Conservation (phyloP, 2,329 filamentous ascomycete species). For the Cladophialophora exuberans region DNA sequence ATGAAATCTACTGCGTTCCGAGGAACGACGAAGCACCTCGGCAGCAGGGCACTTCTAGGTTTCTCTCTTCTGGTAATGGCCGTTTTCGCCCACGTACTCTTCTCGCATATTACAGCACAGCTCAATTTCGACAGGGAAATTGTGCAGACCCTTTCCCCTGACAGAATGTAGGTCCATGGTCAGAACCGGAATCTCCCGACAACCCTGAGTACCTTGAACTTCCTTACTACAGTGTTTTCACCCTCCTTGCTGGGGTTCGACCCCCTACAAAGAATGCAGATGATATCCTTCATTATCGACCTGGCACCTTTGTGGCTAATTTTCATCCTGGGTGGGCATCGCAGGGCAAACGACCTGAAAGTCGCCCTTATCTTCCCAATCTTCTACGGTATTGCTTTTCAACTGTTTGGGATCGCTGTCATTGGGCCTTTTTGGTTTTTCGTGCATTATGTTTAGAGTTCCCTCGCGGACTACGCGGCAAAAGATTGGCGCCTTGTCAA, state of each 20-base stretch:
- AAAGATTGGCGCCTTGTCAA: constrained; percentile 40
- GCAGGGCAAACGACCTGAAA: constrained; percentile 37
- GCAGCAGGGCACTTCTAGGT: constrained; percentile 12
- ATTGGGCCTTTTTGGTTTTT: constrained; percentile 43
- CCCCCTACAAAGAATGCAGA: constrained; percentile 26
- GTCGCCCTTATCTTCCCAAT: constrained; percentile 27
- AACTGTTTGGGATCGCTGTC: constrained; percentile 38
- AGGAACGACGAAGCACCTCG: neutral
- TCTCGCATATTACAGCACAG: constrained; percentile 2
- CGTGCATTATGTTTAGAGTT: constrained; percentile 41
- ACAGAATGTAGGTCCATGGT: neutral
- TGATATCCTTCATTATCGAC: constrained; percentile 35
- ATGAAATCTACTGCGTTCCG: neutral
- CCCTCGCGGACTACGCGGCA: constrained; percentile 39
- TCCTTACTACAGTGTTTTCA: constrained; percentile 10
- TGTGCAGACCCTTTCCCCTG: neutral
- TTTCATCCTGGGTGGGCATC: constrained; percentile 36
- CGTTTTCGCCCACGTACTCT: neutral
- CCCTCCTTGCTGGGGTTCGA: constrained; percentile 10
- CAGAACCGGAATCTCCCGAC: constrained; percentile 8
- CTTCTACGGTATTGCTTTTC: constrained; percentile 34
- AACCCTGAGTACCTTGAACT: neutral
- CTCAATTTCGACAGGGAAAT: neutral
- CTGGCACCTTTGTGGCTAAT: constrained; percentile 36
- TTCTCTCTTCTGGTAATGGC: constrained; percentile 6